Conservation (phyloP, 1,284 basidiomycete species). For the Polyporus tsugae region DNA sequence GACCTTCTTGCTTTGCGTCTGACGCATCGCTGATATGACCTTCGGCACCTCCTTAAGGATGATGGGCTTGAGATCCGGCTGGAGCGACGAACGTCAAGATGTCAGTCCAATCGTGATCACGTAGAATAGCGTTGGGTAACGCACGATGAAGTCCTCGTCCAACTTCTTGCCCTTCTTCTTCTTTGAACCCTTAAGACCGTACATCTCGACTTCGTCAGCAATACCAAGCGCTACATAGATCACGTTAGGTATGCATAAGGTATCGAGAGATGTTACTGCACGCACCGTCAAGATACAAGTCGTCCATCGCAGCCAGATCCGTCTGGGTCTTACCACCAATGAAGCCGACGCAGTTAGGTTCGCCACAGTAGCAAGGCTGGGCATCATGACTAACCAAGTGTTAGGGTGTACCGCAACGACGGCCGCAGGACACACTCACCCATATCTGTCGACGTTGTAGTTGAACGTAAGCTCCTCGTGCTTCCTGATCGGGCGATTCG, state of each 20-base stretch:
- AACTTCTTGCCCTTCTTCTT: slow-evolving; percentile 93
- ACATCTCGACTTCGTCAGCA: slow-evolving; percentile 85
- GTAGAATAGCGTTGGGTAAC: slow-evolving; percentile 27
- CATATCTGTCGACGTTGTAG: slow-evolving; percentile 99
- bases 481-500: slow-evolving; percentile 82
- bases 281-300: slow-evolving; percentile 92
- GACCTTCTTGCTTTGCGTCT: slow-evolving; percentile 88
- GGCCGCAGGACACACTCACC: slow-evolving; percentile 60
- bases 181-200: slow-evolving; percentile 87
- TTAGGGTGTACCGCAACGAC: neutral
- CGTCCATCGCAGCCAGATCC: slow-evolving; percentile 93
- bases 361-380: slow-evolving; percentile 96
- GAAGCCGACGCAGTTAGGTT: slow-evolving; percentile 94
- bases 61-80: slow-evolving; percentile 82
- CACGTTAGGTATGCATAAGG: slow-evolving; percentile 12
- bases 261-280: slow-evolving; percentile 6
- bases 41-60: slow-evolving; percentile 86
- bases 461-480: slow-evolving; percentile 99
- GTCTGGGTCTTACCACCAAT: slow-evolving; percentile 99
- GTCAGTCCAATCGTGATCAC: neutral
- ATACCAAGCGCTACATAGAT: slow-evolving; percentile 86
- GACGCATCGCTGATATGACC: slow-evolving; percentile 91
- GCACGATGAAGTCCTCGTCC: slow-evolving; percentile 91
- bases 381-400: slow-evolving; percentile 80
- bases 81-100: neutral